Evolutionary conservation across 1,284 basidiomycete genomes (phyloP).

Genomic region (Melampsora americana): DNA sequence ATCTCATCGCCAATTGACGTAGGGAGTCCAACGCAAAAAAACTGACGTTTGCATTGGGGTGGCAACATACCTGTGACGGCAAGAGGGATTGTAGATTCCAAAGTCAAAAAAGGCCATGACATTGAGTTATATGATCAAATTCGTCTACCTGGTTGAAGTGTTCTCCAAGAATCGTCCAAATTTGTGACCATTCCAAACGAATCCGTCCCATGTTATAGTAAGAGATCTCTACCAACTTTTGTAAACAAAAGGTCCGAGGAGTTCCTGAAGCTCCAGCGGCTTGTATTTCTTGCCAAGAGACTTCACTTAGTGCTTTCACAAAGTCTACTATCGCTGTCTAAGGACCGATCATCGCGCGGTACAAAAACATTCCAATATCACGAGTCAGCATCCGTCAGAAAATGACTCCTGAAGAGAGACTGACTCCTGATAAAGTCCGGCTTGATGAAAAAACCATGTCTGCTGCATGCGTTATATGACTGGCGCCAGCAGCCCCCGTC

Average conservation of each 20-base stretch:
- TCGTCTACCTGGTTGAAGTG: constrained; percentile 88
- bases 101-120: background rate
- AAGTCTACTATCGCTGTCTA: constrained; percentile 97
- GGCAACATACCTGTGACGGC: constrained; percentile 77
- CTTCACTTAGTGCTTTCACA: constrained; percentile 89
- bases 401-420: constrained; percentile 51
- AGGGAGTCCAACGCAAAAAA: constrained; percentile 96
- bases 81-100: background rate
- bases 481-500: constrained; percentile 92
- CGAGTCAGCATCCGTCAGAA: background rate
- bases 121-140: background rate
- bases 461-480: constrained; percentile 95
- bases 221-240: constrained; percentile 98
- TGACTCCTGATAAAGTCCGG: constrained; percentile 85
- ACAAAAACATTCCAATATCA: background rate
- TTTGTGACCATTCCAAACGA: constrained; percentile 94
- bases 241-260: constrained; percentile 92
- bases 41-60: constrained; percentile 92
- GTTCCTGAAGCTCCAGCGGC: constrained; percentile 83
- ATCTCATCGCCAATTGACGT: constrained; percentile 97
- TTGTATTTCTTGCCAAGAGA: constrained; percentile 99
- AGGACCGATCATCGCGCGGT: background rate
- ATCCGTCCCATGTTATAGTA: constrained; percentile 99
- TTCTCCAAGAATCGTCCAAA: constrained; percentile 97
- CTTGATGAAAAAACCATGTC: constrained; percentile 99